Base-by-base conservation (phyloP, 805 yeast species). In the Wickerhamiella vanderwaltii region DNA sequence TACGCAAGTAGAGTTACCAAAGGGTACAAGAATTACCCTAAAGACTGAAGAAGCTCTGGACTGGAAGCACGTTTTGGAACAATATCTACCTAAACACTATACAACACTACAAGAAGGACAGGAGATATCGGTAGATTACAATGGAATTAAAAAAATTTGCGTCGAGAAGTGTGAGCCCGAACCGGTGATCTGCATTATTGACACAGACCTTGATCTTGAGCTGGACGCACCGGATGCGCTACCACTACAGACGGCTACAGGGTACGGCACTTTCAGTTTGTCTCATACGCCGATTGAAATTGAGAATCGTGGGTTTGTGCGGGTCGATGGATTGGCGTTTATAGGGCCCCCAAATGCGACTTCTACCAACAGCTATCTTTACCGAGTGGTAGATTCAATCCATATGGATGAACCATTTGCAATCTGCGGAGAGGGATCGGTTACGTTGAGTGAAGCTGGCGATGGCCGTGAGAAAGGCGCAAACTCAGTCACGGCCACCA, bases 21-120 rank as follows among this genome's bases (percentile, higher is more conserved):
- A 66, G 39, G 78, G 75, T 9, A 58, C 72, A 0, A 58, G 58
- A 6, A 60, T 75, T 34, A 59, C 58, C 6, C 48, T 74, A 28
- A 64, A 63, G 41, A 73, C 75, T 0, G 47, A 11, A 32, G 51
- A 43, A 39, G 52, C 30, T 28, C 46, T 18, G 46, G 73, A 71
- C 56, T 74, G 78, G 75, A 72, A 73, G 51, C 65, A 63, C 48
- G 62, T 72, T 45, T 59, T 75, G 25, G 80, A 75, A 50, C 58
- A 69, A 7, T 63, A 66, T 43, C 56, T 75, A n/a, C 68, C 68
- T 37, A 48, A 59, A n/a, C 61, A 60, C 35, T 73, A 69, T 46
- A 73, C 80, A 0, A 67, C 73, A 0, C 57, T 75, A 25, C 62
- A 66, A 2, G 55, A 57, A 25, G 69, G 67, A 1, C 68, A 68